phyloP scores from a whole-genome alignment of 2,329 filamentous ascomycete genomes.

The Talaromyces piceae region DNA sequence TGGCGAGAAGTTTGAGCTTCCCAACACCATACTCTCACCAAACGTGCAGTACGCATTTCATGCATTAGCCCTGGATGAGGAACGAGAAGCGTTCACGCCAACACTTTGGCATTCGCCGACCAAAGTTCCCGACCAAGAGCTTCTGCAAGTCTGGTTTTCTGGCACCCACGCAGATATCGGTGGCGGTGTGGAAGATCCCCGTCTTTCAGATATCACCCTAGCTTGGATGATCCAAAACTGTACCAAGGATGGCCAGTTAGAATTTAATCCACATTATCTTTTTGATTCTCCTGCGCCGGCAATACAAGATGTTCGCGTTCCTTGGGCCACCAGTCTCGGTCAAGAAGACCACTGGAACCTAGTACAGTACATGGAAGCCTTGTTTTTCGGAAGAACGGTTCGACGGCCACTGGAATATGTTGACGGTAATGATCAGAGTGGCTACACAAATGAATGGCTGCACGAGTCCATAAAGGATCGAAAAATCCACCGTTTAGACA shows the following conservation, averaged over 20 bases:
- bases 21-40: constrained; percentile 36
- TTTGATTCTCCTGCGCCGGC: constrained; percentile 13
- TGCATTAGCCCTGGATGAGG: constrained; percentile 38
- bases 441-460: constrained; percentile 12
- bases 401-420: constrained; percentile 13
- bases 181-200: constrained; percentile 39
- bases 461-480: constrained; percentile 11
- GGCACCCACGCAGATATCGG: constrained; percentile 41
- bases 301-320: constrained; percentile 1
- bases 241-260: constrained; percentile 16
- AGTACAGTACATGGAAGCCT: constrained; percentile 8
- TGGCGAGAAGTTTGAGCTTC: constrained; percentile 18
- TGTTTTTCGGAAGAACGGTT: constrained; percentile 9
- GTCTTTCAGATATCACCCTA: constrained; percentile 41
- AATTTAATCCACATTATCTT: constrained; percentile 17
- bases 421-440: constrained; percentile 7
- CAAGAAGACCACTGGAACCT: constrained; percentile 8
- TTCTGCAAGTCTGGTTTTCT: constrained; percentile 44
- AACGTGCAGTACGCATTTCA: constrained; percentile 39
- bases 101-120: constrained; percentile 37
- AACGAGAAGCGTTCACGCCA: constrained; percentile 33
- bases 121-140: constrained; percentile 33
- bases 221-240: constrained; percentile 52
- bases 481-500: background rate
- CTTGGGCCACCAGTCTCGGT: constrained; percentile 15